Evolutionary conservation across 2,329 filamentous ascomycete species (phyloP).

Genomic region (Ophiocordyceps camponoti-saundersi): DNA sequence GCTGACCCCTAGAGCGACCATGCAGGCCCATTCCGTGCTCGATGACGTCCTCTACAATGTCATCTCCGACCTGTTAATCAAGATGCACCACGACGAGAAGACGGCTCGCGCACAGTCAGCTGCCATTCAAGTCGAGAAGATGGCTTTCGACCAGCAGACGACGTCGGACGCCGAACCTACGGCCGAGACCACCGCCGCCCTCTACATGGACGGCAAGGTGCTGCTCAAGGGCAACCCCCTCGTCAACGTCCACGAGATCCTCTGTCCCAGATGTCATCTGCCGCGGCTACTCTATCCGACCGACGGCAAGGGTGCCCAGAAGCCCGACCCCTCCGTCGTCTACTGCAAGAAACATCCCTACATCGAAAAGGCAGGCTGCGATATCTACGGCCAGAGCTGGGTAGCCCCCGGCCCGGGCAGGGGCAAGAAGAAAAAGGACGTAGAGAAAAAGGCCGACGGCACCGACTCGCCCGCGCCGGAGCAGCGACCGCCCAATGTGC

Average conservation of each 20-base stretch:
- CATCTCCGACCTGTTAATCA: slow-evolving; percentile 56
- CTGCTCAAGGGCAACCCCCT: slow-evolving; percentile 56
- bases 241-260: slow-evolving; percentile 51
- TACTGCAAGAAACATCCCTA: slow-evolving; percentile 71
- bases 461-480: slow-evolving; percentile 32
- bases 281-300: slow-evolving; percentile 58
- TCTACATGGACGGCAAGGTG: slow-evolving; percentile 53
- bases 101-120: slow-evolving; percentile 50
- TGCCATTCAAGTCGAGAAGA: slow-evolving; percentile 46
- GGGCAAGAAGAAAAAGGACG: slow-evolving; percentile 67
- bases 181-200: slow-evolving; percentile 49
- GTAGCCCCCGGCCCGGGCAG: slow-evolving; percentile 52
- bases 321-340: slow-evolving; percentile 48
- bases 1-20: background rate
- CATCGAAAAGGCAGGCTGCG: slow-evolving; percentile 58
- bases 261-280: slow-evolving; percentile 59
- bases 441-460: slow-evolving; percentile 40
- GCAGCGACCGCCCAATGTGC: slow-evolving; percentile 40
- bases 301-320: slow-evolving; percentile 48
- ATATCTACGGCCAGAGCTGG: slow-evolving; percentile 73
- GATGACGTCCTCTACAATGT: slow-evolving; percentile 64
- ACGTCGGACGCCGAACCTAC: slow-evolving; percentile 35
- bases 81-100: slow-evolving; percentile 66
- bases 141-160: slow-evolving; percentile 37
- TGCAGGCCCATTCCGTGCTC: slow-evolving; percentile 46